phyloP scores from a whole-genome alignment of 352 stramenopile genomes.

The Globisporangium nunn region DNA sequence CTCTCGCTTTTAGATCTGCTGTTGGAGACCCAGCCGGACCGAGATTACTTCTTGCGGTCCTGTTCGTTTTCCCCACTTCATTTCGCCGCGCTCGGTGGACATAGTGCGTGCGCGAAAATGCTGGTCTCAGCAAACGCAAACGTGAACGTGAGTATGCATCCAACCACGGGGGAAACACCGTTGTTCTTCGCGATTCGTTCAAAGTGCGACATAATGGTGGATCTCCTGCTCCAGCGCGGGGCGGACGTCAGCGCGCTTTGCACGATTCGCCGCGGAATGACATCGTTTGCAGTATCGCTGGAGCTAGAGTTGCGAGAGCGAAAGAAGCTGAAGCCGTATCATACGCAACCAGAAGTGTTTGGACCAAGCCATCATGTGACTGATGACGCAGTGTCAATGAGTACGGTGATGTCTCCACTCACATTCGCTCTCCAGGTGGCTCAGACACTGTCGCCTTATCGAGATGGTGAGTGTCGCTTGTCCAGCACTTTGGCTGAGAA shows the following conservation, averaged over 20 bases:
- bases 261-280: constrained; percentile 26
- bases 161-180: constrained; percentile 32
- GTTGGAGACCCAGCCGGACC: constrained; percentile 36
- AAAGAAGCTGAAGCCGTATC: not conserved
- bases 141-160: constrained; percentile 31
- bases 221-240: constrained; percentile 33
- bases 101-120: constrained; percentile 32
- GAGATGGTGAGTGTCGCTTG: constrained; percentile 5
- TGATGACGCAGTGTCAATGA: not conserved
- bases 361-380: constrained; percentile 9
- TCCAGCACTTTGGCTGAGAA: constrained; percentile 6
- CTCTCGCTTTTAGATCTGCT: constrained; percentile 40
- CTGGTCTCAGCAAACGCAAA: constrained; percentile 26
- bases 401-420: constrained; percentile 32
- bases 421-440: constrained; percentile 40
- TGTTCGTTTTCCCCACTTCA: constrained; percentile 52
- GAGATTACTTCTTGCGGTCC: constrained; percentile 24
- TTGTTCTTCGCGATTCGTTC: constrained; percentile 60
- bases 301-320: constrained; percentile 8
- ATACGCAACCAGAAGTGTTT: not conserved
- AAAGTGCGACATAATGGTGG: constrained; percentile 33
- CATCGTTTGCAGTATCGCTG: constrained; percentile 30
- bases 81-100: constrained; percentile 39
- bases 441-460: constrained; percentile 20
- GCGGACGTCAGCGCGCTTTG: constrained; percentile 34